Evolutionary conservation across 2,329 filamentous ascomycete genomes (phyloP).

Genomic region (Exophiala dermatitidis): DNA sequence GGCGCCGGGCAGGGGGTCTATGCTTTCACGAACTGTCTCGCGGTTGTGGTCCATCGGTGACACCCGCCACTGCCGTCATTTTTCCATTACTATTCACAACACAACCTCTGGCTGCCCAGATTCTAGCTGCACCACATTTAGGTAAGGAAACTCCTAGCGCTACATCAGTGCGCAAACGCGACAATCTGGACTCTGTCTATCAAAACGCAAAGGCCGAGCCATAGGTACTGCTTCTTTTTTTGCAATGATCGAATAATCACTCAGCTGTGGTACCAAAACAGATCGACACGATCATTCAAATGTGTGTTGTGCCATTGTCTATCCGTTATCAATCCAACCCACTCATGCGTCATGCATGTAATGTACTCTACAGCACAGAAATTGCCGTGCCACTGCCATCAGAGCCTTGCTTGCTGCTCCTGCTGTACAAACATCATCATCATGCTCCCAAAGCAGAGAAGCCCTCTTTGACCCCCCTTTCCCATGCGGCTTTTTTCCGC

Average conservation of each 20-base stretch:
- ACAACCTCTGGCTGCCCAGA: neutral
- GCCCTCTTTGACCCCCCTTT: constrained; percentile 22
- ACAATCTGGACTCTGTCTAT: neutral
- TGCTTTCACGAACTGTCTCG: neutral
- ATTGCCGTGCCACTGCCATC: neutral
- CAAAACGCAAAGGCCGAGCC: neutral
- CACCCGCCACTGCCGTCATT: neutral
- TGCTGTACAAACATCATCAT: neutral
- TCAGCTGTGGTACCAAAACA: neutral
- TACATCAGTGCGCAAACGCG: neutral
- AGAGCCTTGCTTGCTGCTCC: too few species aligned
- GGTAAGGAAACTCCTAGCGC: neutral
- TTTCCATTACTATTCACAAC: neutral
- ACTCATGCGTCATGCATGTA: too few species aligned
- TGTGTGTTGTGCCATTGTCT: too few species aligned
- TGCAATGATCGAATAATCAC: too few species aligned
- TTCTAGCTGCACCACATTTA: neutral
- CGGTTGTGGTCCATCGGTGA: neutral
- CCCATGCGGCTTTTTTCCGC: constrained; percentile 23
- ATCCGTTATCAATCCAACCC: too few species aligned
- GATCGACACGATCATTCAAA: neutral
- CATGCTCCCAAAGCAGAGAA: constrained; percentile 1
- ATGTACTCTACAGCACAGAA: neutral
- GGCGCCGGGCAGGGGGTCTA: neutral
- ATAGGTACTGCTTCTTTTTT: too few species aligned